These are phyloP conservation scores for Coelastrella sp. DNA, from an alignment of 139 green algal genomes.

Conservation along the genomic window DNA sequence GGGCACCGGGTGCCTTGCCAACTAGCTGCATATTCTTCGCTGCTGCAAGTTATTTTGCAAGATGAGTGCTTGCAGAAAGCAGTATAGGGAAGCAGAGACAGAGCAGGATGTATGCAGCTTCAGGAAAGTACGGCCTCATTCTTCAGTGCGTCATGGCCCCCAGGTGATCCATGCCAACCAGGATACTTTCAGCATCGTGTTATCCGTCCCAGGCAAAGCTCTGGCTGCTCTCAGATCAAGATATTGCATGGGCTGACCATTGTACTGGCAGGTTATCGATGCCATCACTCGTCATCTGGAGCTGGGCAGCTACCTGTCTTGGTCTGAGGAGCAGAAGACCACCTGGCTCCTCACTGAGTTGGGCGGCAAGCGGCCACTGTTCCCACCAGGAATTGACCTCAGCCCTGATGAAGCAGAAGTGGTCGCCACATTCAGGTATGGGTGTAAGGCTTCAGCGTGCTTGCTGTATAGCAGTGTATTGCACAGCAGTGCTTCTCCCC, in stretches of 20 bases:
- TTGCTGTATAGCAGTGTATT: neutral
- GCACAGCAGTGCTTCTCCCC: neutral
- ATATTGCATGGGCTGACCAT: neutral
- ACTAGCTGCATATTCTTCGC: no score
- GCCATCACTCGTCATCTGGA: slow-evolving; percentile 91
- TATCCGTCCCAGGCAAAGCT: no score
- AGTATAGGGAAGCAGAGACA: slow-evolving; percentile 57
- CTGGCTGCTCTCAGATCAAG: no score
- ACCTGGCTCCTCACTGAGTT: slow-evolving; percentile 70
- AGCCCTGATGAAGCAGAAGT: slow-evolving; percentile 83
- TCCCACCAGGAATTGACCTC: slow-evolving; percentile 81
- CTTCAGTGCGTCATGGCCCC: no score
- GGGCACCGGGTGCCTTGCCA: no score
- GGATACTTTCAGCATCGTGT: no score
- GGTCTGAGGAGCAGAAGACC: slow-evolving; percentile 81
- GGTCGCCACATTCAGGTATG: slow-evolving; percentile 80
- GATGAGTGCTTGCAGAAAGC: neutral
- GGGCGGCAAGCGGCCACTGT: slow-evolving; percentile 84
- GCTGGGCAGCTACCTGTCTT: slow-evolving; percentile 87
- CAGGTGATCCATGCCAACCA: no score
- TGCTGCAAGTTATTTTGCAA: neutral
- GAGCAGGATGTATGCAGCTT: no score
- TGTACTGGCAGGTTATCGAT: slow-evolving; percentile 72
- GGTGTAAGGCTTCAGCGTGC: neutral
- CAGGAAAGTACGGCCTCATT: no score